Evolutionary conservation across 1,139 yeast genomes (phyloP).

Genomic region (Yarrowia galli): DNA sequence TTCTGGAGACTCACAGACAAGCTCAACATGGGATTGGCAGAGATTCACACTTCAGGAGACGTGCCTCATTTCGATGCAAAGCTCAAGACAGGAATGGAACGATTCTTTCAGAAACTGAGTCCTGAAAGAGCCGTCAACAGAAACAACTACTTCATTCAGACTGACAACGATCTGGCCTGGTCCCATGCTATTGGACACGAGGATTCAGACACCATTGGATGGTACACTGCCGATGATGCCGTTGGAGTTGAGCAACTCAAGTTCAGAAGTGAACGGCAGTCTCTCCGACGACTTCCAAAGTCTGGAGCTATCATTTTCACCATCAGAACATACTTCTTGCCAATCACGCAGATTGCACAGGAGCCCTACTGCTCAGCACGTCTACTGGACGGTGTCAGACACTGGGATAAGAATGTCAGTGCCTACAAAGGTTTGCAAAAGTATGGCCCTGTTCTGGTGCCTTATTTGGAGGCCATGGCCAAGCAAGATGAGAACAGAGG

Average conservation of each 20-base stretch:
- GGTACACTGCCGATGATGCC: slow-evolving; percentile 61
- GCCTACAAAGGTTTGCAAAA: slow-evolving; percentile 65
- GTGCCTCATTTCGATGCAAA: slow-evolving; percentile 69
- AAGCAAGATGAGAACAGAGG: slow-evolving; percentile 61
- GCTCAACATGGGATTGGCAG: slow-evolving; percentile 42
- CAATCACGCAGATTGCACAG: slow-evolving; percentile 12
- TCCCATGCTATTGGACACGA: slow-evolving; percentile 66
- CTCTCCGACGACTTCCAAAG: slow-evolving; percentile 14
- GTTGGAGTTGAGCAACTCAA: slow-evolving; percentile 51
- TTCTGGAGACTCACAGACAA: slow-evolving; percentile 67
- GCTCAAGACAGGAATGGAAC: slow-evolving; percentile 67
- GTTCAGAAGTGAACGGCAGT: slow-evolving; percentile 22
- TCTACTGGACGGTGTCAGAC: slow-evolving; percentile 59
- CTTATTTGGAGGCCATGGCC: slow-evolving; percentile 61
- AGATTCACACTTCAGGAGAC: slow-evolving; percentile 66
- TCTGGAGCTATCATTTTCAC: slow-evolving; percentile 14
- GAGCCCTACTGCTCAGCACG: slow-evolving; percentile 26
- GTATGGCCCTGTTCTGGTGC: slow-evolving; percentile 61
- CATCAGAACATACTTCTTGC: slow-evolving; percentile 24
- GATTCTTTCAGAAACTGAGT: slow-evolving; percentile 63
- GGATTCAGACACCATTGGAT: slow-evolving; percentile 44
- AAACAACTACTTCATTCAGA: slow-evolving; percentile 70
- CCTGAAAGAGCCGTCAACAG: slow-evolving; percentile 68
- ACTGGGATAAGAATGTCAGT: slow-evolving; percentile 66
- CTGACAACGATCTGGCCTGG: slow-evolving; percentile 70